Percentiles rank a stretch among this genome's conserved stretches.
phyloP scores from a whole-genome alignment of 352 stramenopile genomes.

The Globisporangium perplexum region DNA sequence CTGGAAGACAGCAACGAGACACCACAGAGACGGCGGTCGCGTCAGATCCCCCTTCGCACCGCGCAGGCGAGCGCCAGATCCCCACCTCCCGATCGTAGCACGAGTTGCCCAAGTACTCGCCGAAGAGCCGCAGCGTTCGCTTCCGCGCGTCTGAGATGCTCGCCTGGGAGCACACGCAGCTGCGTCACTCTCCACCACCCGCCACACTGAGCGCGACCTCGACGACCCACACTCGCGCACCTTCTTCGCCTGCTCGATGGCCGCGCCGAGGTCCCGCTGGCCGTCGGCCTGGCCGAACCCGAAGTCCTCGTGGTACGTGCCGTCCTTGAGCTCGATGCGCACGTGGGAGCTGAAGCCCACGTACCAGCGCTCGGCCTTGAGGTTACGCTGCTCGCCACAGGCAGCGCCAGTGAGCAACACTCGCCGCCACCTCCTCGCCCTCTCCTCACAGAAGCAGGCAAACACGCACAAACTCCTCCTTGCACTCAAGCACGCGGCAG shows the following conservation, averaged over 20 bases:
- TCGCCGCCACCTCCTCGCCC: no score
- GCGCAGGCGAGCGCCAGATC: background rate
- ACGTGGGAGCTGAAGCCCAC: conserved; percentile 76
- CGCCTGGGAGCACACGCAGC: conserved; percentile 17
- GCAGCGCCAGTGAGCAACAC: background rate
- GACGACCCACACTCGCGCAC: conserved; percentile 7
- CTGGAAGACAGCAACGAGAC: background rate
- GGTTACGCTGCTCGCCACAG: conserved; percentile 38
- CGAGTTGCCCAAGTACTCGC: conserved; percentile 83
- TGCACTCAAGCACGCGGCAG: conserved; percentile 78
- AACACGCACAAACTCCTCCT: conserved; percentile 83
- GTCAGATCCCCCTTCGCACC: background rate
- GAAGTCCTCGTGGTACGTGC: conserved; percentile 77
- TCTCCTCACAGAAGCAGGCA: no score
- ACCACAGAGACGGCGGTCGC: background rate
- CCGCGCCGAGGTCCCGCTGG: conserved; percentile 63
- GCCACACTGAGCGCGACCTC: background rate
- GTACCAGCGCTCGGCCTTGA: conserved; percentile 65
- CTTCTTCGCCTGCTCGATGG: conserved; percentile 84
- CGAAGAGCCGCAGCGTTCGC: conserved; percentile 72
- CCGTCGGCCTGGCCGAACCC: conserved; percentile 77
- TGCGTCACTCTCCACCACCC: background rate
- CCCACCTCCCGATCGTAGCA: conserved; percentile 77
- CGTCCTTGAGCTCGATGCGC: conserved; percentile 83
- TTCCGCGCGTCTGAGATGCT: conserved; percentile 85